Base-by-base conservation (phyloP, 2,329 filamentous ascomycete genomes). In the Colletotrichum tofieldiae region DNA sequence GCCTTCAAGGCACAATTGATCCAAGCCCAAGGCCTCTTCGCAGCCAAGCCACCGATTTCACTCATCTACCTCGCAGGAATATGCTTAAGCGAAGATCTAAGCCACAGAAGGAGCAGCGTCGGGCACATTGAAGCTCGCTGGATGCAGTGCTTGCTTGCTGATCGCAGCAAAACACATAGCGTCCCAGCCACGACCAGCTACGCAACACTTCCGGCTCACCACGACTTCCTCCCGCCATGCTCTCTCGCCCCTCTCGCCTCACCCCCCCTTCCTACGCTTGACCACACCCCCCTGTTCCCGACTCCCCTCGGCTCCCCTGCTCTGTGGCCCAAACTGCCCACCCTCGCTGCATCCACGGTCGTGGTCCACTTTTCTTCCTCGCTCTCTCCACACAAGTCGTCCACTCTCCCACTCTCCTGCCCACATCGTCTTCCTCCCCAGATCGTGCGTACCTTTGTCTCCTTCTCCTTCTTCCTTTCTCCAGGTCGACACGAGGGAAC, bases 371-470 rank as follows among this genome's bases (percentile, higher is more conserved):
- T 23, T 56, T 26, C 35, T 47, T 63, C 45, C 51, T 68, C 64
- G 41, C 64, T 68, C 69, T 29, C 69, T 72, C 69, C 69, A 63
- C 69, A 63, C 65, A 54, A 51, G 47, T 63, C 58, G 37, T 35
- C 58, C 65, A 62, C 65, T 62, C 65, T 60, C 64, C 67, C 60
- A 69, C 67, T 49, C 55, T 32, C 47, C 56, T 47, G 45, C 65
- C 69, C 69, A 72, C 69, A 68, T 72, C 69, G 69, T 72, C 65
- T 63, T 64, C 51, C 55, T 67, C 69, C 68, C 69, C 69, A 72
- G 69, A 72, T 72, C 65, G 65, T 54, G 58, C 65, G 58, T 72
- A 54, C 45, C 58, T 63, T 64, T 55, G 41, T 68, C 67, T 67
- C 45, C 49, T 71, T 71, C 58, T 68, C 39, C 69, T 47, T 62